Evolutionary conservation across 768 basidiomycete genomes (phyloP).

Genomic region (Pleurotus salmoneostramineus): DNA sequence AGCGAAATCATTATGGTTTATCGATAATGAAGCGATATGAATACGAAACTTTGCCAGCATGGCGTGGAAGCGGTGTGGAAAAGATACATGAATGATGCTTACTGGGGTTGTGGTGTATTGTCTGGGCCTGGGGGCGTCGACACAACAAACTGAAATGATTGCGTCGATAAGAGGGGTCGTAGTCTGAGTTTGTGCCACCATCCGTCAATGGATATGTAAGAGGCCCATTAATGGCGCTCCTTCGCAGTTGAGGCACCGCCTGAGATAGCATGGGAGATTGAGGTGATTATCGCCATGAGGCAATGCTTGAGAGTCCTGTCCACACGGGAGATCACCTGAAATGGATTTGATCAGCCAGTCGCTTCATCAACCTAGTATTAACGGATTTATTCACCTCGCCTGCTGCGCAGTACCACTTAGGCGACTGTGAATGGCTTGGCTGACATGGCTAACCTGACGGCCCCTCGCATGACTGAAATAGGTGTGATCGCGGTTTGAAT

Average conservation of each 20-base stretch:
- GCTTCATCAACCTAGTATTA: not conserved
- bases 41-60: not conserved
- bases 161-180: constrained; percentile 5
- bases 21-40: constrained; percentile 2
- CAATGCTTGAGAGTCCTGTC: not conserved
- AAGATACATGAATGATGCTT: not conserved
- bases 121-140: not conserved
- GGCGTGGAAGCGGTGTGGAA: not conserved
- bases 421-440: not conserved
- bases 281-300: constrained; percentile 9
- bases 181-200: constrained; percentile 8
- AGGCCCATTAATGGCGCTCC: constrained; percentile 4
- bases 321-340: constrained; percentile 4
- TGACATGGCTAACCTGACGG: too few relatives aligned
- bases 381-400: not conserved
- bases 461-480: too few relatives aligned
- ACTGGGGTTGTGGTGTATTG: not conserved
- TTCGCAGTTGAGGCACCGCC: constrained; percentile 3
- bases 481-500: too few relatives aligned
- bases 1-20: not conserved
- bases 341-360: not conserved
- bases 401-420: not conserved
- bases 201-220: constrained; percentile 3
- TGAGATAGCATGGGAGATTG: constrained; percentile 7
- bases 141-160: not conserved